Conservation (phyloP, 805 yeast species). For the Zygotorulaspora florentina region DNA sequence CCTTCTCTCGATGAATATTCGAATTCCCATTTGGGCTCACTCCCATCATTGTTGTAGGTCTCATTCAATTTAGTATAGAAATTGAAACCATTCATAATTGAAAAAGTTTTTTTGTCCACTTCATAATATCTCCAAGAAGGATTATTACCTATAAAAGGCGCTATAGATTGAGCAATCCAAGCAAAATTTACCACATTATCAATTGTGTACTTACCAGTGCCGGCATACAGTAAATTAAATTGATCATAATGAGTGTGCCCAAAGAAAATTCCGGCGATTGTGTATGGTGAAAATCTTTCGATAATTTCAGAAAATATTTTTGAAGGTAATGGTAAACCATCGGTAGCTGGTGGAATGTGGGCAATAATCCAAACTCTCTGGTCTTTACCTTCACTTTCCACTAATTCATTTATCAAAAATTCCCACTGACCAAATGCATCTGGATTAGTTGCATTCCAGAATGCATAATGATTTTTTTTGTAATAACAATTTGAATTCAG, state of each 20-base stretch:
- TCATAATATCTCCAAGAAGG: constrained; percentile 73
- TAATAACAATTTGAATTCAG: constrained; percentile 68
- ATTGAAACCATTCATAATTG: constrained; percentile 55
- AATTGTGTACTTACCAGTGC: constrained; percentile 41
- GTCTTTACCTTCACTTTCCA: constrained; percentile 51
- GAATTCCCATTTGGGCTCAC: constrained; percentile 57
- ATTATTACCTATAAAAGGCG: constrained; percentile 55
- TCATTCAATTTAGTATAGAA: constrained; percentile 56
- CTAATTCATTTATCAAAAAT: constrained; percentile 57
- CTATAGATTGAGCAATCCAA: constrained; percentile 63
- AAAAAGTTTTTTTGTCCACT: constrained; percentile 57
- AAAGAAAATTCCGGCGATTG: constrained; percentile 63
- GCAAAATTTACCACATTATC: constrained; percentile 51
- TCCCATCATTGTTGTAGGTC: constrained; percentile 49
- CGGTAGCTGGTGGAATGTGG: constrained; percentile 59
- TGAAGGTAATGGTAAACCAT: constrained; percentile 61
- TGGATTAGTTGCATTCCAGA: constrained; percentile 47
- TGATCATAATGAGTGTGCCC: constrained; percentile 73
- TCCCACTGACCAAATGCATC: constrained; percentile 62
- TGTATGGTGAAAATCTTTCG: constrained; percentile 63
- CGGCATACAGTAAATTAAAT: constrained; percentile 53
- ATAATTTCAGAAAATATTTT: constrained; percentile 52
- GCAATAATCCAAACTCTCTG: constrained; percentile 72
- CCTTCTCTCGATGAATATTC: constrained; percentile 62
- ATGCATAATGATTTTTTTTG: constrained; percentile 55